A percentile compares a stretch with the other conserved stretches of the same genome.
phyloP scores from a whole-genome alignment of 352 stramenopile genomes.

The Pythium phragmiticola region DNA sequence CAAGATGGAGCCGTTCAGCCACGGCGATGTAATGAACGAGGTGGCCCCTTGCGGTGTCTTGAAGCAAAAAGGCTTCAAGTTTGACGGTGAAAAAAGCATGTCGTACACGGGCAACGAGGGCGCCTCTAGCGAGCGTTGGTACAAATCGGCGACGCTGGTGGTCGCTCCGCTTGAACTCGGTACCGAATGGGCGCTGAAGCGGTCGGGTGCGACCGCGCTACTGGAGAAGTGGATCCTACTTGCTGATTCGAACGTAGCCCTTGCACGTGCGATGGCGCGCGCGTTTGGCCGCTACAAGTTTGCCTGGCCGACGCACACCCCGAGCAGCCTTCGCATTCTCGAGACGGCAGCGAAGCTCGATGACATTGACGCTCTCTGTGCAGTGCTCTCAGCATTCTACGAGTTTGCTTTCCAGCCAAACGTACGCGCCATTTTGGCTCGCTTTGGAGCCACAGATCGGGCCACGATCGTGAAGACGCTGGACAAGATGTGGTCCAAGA shows the following conservation, averaged over 20 bases:
- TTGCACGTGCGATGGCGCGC: neutral
- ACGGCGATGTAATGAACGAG: neutral
- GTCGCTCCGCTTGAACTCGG: neutral
- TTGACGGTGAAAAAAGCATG: neutral
- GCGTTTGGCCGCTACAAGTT: neutral
- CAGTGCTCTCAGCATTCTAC: neutral
- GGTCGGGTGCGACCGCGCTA: neutral
- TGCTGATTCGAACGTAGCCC: neutral
- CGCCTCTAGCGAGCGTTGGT: neutral
- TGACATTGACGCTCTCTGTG: neutral
- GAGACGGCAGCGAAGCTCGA: neutral
- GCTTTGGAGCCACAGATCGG: neutral
- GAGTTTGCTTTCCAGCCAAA: neutral
- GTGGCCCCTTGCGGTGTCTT: neutral
- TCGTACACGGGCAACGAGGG: conserved; percentile 8
- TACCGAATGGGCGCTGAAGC: too few species aligned
- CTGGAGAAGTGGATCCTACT: neutral
- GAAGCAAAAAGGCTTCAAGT: conserved; percentile 1
- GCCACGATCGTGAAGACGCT: neutral
- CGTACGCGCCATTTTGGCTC: neutral
- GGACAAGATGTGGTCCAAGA: neutral
- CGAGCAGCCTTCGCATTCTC: neutral
- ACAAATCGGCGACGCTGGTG: neutral
- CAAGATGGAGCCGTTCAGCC: neutral
- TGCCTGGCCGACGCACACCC: neutral